A percentile compares a stretch with the other conserved stretches of the same genome.
phyloP scores from a whole-genome alignment of 441 rosid genomes.

The Rhodomyrtus psidioides region DNA sequence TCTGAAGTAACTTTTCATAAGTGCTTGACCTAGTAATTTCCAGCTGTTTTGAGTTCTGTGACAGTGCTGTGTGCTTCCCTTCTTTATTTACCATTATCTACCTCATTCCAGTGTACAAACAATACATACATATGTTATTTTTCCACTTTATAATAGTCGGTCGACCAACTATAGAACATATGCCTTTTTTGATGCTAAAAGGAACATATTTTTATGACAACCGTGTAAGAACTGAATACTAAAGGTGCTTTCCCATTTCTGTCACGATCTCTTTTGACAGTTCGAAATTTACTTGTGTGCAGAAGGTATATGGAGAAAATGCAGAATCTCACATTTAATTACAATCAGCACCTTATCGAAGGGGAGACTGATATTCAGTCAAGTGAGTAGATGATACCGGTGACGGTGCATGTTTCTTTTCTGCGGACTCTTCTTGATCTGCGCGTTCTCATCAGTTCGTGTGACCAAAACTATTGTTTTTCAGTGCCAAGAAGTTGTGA shows the following conservation, averaged over 20 bases:
- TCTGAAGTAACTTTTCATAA: neutral
- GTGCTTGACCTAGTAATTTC: neutral
- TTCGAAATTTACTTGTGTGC: neutral
- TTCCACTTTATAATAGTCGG: neutral
- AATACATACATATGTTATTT: neutral
- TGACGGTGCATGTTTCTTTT: neutral
- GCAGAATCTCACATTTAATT: constrained; percentile 29
- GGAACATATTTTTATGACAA: neutral
- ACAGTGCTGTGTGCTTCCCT: neutral
- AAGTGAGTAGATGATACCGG: constrained; percentile 24
- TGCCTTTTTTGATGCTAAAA: neutral
- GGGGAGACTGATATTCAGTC: constrained; percentile 57
- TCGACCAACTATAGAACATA: neutral
- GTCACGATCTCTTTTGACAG: neutral
- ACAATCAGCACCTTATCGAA: constrained; percentile 35
- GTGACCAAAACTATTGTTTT: neutral
- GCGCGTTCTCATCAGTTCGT: neutral
- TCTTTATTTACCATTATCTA: neutral
- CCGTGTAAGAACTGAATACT: neutral
- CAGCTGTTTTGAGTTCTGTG: neutral
- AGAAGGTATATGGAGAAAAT: constrained; percentile 53
- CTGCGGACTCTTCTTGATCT: neutral
- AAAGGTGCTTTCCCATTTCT: neutral
- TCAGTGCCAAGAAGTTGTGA: constrained; percentile 36
- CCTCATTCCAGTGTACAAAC: neutral